phyloP scores from a whole-genome alignment of 2,329 filamentous ascomycete genomes.

The Zopfia rhizophila region DNA sequence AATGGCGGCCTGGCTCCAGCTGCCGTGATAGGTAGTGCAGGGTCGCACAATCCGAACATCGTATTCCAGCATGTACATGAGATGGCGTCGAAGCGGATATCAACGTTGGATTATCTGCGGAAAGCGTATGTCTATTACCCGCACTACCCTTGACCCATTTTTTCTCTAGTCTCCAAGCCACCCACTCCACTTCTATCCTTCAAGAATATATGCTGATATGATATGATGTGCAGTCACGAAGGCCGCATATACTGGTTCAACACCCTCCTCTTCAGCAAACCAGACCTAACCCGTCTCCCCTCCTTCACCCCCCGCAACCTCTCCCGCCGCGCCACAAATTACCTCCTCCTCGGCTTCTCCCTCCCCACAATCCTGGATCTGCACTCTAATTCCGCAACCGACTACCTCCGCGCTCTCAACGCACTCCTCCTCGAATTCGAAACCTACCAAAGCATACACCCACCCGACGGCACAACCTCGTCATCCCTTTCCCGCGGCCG shows the following conservation, averaged over 20 bases:
- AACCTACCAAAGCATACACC: constrained; percentile 87
- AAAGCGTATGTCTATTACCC: constrained; percentile 75
- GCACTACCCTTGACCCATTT: too few relatives aligned
- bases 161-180: constrained; percentile 7
- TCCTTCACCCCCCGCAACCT: constrained; percentile 88
- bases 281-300: constrained; percentile 81
- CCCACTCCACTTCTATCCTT: constrained; percentile 1
- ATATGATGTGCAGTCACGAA: constrained; percentile 74
- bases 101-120: constrained; percentile 89
- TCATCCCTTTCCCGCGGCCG: constrained; percentile 79
- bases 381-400: constrained; percentile 79
- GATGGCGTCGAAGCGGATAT: constrained; percentile 89
- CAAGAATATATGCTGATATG: too few relatives aligned
- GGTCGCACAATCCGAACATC: constrained; percentile 61
- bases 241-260: constrained; percentile 98
- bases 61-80: constrained; percentile 81
- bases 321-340: constrained; percentile 90
- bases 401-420: constrained; percentile 89
- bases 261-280: constrained; percentile 88
- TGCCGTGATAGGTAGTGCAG: constrained; percentile 41
- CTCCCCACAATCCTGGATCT: constrained; percentile 90
- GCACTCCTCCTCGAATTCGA: constrained; percentile 91
- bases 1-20: constrained; percentile 39
- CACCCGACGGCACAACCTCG: constrained; percentile 75
- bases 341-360: constrained; percentile 90